Percentiles rank a stretch among this genome's conserved stretches.
Evolutionary conservation across 768 basidiomycete genomes (phyloP).

Genomic region (Leucogyrophana mollusca): DNA sequence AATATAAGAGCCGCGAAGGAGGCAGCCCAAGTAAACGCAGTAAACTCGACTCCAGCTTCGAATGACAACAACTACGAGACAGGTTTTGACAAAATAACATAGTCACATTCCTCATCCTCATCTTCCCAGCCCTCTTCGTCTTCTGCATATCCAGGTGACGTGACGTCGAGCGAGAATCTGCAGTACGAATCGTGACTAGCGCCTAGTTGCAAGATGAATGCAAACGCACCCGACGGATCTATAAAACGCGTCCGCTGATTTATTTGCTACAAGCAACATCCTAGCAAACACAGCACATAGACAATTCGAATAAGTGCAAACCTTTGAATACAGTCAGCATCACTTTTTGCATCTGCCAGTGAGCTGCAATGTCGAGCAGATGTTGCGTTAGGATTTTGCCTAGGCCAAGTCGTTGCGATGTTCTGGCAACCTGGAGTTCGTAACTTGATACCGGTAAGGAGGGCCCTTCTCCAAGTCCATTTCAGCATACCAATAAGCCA

Average conservation of each 20-base stretch:
- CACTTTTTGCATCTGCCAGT: constrained; percentile 63
- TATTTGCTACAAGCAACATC: constrained; percentile 38
- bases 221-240: constrained; percentile 46
- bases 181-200: constrained; percentile 7
- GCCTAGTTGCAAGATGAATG: not conserved
- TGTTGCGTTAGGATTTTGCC: constrained; percentile 53
- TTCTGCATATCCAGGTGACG: constrained; percentile 44
- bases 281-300: not conserved
- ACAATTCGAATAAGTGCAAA: constrained; percentile 24
- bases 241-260: constrained; percentile 51
- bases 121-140: constrained; percentile 26
- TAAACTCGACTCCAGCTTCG: not conserved
- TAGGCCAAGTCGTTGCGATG: constrained; percentile 50
- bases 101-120: constrained; percentile 33
- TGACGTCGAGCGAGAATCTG: constrained; percentile 55
- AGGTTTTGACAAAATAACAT: constrained; percentile 35
- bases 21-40: too few species aligned
- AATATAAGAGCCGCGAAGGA: too few species aligned
- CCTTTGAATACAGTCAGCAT: constrained; percentile 78
- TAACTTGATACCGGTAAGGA: constrained; percentile 47
- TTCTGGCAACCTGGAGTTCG: constrained; percentile 63
- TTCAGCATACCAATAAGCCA: constrained; percentile 67
- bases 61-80: constrained; percentile 5
- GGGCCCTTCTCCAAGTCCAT: not conserved
- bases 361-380: constrained; percentile 48